Percentiles rank a stretch among this genome's conserved stretches.
Conservation (phyloP, 805 yeast genomes). For the Wickerhamiella kazuoi region DNA sequence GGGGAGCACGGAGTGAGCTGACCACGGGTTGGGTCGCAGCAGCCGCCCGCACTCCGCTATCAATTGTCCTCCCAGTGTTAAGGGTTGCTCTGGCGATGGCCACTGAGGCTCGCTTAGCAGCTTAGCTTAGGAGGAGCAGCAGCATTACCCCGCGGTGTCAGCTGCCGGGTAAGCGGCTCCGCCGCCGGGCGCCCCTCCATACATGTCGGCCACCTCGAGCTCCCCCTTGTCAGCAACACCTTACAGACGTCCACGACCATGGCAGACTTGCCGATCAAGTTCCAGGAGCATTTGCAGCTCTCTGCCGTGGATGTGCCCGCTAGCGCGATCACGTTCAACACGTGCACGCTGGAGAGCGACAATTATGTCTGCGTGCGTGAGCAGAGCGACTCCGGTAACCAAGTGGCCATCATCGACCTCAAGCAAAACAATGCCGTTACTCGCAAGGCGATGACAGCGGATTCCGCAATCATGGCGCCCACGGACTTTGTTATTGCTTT, state of each 20-base stretch:
- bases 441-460: conserved; percentile 91
- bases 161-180: no score
- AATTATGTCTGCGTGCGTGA: conserved; percentile 55
- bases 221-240: neutral
- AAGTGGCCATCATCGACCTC: conserved; percentile 80
- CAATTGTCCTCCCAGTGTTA: no score
- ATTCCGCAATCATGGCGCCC: conserved; percentile 94
- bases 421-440: conserved; percentile 60
- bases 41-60: no score
- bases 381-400: conserved; percentile 35
- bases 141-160: no score
- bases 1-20: no score
- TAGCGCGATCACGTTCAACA: conserved; percentile 70
- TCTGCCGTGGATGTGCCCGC: conserved; percentile 73
- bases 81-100: no score
- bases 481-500: conserved; percentile 67
- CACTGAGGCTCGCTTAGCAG: no score
- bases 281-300: conserved; percentile 86
- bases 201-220: no score
- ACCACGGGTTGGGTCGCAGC: no score
- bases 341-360: conserved; percentile 90
- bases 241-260: no score
- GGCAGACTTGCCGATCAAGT: conserved; percentile 81
- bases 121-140: no score
- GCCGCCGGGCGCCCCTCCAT: no score